Conservation (phyloP, 768 basidiomycete genomes). For the Kwoniella sp. region DNA sequence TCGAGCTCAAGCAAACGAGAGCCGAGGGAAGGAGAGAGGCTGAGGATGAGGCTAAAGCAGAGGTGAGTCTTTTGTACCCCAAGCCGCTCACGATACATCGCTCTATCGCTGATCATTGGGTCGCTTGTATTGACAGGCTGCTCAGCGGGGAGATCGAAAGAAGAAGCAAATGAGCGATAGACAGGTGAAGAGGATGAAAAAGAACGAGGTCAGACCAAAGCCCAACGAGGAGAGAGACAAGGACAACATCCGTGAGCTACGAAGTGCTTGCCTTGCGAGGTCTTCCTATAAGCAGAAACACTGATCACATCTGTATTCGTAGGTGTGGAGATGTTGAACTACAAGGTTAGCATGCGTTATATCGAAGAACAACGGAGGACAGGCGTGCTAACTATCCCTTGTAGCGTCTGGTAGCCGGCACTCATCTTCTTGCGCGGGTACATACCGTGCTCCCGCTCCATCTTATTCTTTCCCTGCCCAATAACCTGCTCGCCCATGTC, state of each 20-base stretch:
- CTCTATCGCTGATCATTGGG: conserved; percentile 10
- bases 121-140: conserved; percentile 13
- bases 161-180: conserved; percentile 56
- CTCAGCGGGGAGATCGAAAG: conserved; percentile 53
- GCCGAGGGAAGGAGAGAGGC: conserved; percentile 85
- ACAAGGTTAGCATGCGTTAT: conserved; percentile 66
- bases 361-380: neutral
- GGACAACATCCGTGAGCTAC: conserved; percentile 61
- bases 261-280: neutral
- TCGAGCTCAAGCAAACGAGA: conserved; percentile 82
- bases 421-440: conserved; percentile 86
- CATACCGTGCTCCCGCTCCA: conserved; percentile 83
- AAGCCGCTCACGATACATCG: neutral
- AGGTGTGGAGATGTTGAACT: conserved; percentile 86
- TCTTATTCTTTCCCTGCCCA: conserved; percentile 89
- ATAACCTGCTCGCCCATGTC: conserved; percentile 88
- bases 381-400: neutral
- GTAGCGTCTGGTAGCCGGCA: conserved; percentile 77
- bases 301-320: neutral
- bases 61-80: conserved; percentile 26
- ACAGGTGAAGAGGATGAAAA: conserved; percentile 55
- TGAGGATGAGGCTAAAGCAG: conserved; percentile 66
- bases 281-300: neutral
- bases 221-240: conserved; percentile 46
- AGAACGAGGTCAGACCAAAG: conserved; percentile 44